These are phyloP conservation scores for Alternaria angustiovoidea DNA, from an alignment of 2,329 filamentous ascomycete genomes.

Conservation along the genomic window DNA sequence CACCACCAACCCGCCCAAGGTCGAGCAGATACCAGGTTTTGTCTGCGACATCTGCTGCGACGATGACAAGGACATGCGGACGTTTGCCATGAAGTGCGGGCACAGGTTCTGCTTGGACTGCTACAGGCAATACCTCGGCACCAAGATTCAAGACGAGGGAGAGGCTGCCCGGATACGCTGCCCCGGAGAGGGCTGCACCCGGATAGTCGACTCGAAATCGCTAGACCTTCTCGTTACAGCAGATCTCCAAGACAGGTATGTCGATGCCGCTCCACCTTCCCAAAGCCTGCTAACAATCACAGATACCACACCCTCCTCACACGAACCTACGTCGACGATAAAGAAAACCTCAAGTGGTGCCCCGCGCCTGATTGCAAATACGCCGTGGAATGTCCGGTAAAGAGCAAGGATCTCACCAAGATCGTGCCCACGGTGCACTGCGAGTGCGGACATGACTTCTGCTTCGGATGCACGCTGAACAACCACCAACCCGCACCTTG, in stretches of 20 bases:
- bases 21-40: constrained; percentile 78
- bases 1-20: constrained; percentile 63
- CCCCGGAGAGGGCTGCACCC: constrained; percentile 83
- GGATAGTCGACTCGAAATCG: constrained; percentile 90
- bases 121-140: constrained; percentile 87
- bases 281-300: constrained; percentile 22
- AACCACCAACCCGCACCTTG: constrained; percentile 97
- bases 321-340: constrained; percentile 96
- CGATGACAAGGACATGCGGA: constrained; percentile 77
- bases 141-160: constrained; percentile 95
- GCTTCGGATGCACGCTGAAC: constrained; percentile 88
- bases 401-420: constrained; percentile 83
- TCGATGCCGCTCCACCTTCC: background rate
- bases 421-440: constrained; percentile 92
- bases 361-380: constrained; percentile 97
- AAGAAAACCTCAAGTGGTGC: constrained; percentile 95
- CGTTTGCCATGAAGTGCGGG: constrained; percentile 93
- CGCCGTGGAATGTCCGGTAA: constrained; percentile 86
- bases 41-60: constrained; percentile 96
- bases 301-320: constrained; percentile 88
- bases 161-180: constrained; percentile 96
- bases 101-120: constrained; percentile 94
- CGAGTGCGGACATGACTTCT: constrained; percentile 85
- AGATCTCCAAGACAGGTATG: constrained; percentile 64
- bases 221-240: constrained; percentile 75